Evolutionary conservation across 345 rosid genomes (phyloP).

Genomic region (Xanthoceras sorbifolium): DNA sequence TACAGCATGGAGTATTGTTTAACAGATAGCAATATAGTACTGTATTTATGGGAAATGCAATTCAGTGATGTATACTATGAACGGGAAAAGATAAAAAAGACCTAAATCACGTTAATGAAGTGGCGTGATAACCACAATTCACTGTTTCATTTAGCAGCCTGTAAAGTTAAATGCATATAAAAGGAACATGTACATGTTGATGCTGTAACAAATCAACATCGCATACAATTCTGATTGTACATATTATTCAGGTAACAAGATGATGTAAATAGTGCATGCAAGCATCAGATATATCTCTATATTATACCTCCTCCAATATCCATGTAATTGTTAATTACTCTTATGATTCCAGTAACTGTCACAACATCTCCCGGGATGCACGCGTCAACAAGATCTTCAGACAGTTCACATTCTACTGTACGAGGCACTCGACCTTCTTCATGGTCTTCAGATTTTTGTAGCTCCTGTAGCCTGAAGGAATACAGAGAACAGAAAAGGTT

Average conservation of each 20-base stretch:
- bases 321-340: conserved; percentile 82
- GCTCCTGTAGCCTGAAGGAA: conserved; percentile 71
- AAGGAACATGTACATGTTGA: neutral
- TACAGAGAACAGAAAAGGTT: conserved; percentile 5
- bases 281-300: conserved; percentile 1
- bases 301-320: conserved; percentile 94
- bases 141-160: neutral
- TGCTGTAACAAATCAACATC: conserved; percentile 7
- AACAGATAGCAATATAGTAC: neutral
- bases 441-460: conserved; percentile 73
- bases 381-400: conserved; percentile 82
- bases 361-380: conserved; percentile 99
- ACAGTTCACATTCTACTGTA: conserved; percentile 94
- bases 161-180: neutral
- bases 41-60: neutral
- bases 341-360: conserved; percentile 91
- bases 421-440: conserved; percentile 99
- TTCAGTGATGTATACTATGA: neutral
- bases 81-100: neutral
- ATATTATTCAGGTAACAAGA: neutral
- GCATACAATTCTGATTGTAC: no score
- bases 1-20: neutral
- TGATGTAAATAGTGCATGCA: neutral
- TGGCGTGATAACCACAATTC: neutral
- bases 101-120: neutral